Percentiles rank a stretch among this genome's conserved stretches.
Conservation (phyloP, 805 yeast species). For the Candida chilensis region DNA sequence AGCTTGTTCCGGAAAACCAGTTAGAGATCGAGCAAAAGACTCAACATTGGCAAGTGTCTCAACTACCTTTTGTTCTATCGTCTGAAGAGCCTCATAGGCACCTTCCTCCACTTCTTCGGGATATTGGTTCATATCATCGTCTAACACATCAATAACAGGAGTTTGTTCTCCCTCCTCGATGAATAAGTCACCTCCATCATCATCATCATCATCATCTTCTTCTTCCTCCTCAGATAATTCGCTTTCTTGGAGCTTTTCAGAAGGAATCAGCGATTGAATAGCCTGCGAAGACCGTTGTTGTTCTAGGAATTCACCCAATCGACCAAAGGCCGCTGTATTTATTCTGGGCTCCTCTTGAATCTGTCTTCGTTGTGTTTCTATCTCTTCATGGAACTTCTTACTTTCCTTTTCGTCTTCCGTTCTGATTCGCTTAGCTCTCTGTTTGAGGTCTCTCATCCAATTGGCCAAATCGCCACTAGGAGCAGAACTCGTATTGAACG, state of each 20-base stretch:
- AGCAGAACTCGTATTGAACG: neutral
- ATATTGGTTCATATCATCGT: neutral
- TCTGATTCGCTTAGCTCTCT: constrained; percentile 17
- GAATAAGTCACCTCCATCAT: constrained; percentile 3
- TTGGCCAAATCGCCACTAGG: constrained; percentile 9
- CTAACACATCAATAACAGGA: constrained; percentile 7
- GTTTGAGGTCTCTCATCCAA: constrained; percentile 24
- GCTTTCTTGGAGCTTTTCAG: no score
- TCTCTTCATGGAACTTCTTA: constrained; percentile 18
- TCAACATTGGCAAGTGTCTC: constrained; percentile 5
- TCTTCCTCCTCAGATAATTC: constrained; percentile 11
- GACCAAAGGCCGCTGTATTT: constrained; percentile 10
- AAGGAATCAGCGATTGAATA: neutral
- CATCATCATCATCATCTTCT: constrained; percentile 8
- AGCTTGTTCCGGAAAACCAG: constrained; percentile 3
- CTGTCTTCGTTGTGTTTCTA: constrained; percentile 10
- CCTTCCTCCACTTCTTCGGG: constrained; percentile 5
- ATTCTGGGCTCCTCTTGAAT: constrained; percentile 10
- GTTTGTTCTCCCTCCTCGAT: constrained; percentile 8
- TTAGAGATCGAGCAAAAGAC: constrained; percentile 5
- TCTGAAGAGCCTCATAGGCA: constrained; percentile 2
- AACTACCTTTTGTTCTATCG: constrained; percentile 2
- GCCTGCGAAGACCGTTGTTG: constrained; percentile 3
- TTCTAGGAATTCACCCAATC: constrained; percentile 8
- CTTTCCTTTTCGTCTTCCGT: constrained; percentile 23